Percentiles rank a stretch among this genome's conserved stretches.
These are phyloP conservation scores for Dichotomocladium elegans DNA, from an alignment of 371 early-diverging fungal genomes.

Conservation along the genomic window DNA sequence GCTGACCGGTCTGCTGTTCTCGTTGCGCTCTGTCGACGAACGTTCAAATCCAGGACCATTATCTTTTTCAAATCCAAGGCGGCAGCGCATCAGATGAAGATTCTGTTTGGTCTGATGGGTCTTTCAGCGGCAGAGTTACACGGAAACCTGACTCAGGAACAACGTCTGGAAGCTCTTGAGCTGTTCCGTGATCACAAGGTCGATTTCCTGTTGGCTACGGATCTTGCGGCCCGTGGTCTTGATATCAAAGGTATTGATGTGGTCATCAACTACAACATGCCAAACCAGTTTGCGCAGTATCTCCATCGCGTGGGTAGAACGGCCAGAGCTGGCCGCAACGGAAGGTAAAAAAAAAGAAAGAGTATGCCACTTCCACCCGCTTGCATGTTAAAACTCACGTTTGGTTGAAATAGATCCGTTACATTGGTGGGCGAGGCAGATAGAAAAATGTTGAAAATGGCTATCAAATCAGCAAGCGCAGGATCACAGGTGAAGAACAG, in stretches of 20 bases:
- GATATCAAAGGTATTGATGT: slow-evolving; percentile 98
- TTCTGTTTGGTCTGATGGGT: slow-evolving; percentile 90
- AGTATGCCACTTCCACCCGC: too few relatives aligned
- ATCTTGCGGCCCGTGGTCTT: slow-evolving; percentile 99
- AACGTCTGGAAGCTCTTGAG: slow-evolving; percentile 89
- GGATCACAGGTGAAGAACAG: slow-evolving; percentile 81
- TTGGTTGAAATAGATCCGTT: slow-evolving; percentile 54
- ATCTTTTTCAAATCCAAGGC: slow-evolving; percentile 93
- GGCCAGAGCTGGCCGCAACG: slow-evolving; percentile 91
- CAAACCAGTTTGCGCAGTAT: slow-evolving; percentile 92
- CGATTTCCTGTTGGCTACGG: slow-evolving; percentile 95
- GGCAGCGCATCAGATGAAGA: slow-evolving; percentile 95
- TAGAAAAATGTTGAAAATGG: slow-evolving; percentile 90
- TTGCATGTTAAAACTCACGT: too few relatives aligned
- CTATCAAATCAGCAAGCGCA: slow-evolving; percentile 76
- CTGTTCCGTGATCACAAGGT: slow-evolving; percentile 86
- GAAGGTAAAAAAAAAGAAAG: slow-evolving; percentile 69
- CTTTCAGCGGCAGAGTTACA: slow-evolving; percentile 95
- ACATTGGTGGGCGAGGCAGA: slow-evolving; percentile 91
- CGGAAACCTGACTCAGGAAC: slow-evolving; percentile 96
- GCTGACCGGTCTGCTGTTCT: slow-evolving; percentile 84
- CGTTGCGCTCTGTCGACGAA: slow-evolving; percentile 78
- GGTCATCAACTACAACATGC: slow-evolving; percentile 99
- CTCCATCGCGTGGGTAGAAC: slow-evolving; percentile 99
- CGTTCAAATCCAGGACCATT: slow-evolving; percentile 76